Base-by-base conservation (phyloP, 148 eudicot genomes). In the Silene latifolia region DNA sequence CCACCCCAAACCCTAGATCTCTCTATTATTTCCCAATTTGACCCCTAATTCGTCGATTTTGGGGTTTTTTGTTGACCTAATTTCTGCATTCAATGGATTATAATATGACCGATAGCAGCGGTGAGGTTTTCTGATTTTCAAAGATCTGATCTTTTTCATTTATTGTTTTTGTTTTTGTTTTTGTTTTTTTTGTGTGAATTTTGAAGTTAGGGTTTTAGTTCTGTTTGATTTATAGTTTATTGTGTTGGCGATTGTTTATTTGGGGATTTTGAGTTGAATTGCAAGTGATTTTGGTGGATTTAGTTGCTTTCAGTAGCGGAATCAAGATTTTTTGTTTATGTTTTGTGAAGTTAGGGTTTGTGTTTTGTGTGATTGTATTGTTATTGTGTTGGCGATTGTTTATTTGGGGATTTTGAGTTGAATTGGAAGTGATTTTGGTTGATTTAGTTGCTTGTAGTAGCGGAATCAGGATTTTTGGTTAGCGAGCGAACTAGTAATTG, bases 61-160 rank as follows among this genome's bases (percentile, higher is more conserved):
- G 69, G 15, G 10, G 51, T 27, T 12, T 24, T 72, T 61, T 53
- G 12, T 23, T 81, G 78, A 67, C 80, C 71, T 81, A 65, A 81
- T 81, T 74, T 69, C 66, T 62, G 63, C 63, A 39, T 39, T 7
- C 44, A 39, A 89, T 87, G 92, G 87, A 83, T 19, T 87, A 81
- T 80, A 80, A 46, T 56, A 58, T 78, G n/a, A 80, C 86, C 19
- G 92, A 89, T 71, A 87, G 92, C 63, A 87, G 90, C 29, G 90
- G 92, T 89, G 84, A 88, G 89, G 3, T 32, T 32, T 32, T 32
- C 35, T 32, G 35, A 74, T 71, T 13, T 67, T 77, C 14, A 18
- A 11, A 56, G 82, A 70, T 79, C 47, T 24, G 47, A 21, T 47
- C 0, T 42, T 57, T 76, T 74, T 66, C 3, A 6, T 27, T 35